Conservation (phyloP, 805 yeast species). For the Nakazawaea wickerhamii region DNA sequence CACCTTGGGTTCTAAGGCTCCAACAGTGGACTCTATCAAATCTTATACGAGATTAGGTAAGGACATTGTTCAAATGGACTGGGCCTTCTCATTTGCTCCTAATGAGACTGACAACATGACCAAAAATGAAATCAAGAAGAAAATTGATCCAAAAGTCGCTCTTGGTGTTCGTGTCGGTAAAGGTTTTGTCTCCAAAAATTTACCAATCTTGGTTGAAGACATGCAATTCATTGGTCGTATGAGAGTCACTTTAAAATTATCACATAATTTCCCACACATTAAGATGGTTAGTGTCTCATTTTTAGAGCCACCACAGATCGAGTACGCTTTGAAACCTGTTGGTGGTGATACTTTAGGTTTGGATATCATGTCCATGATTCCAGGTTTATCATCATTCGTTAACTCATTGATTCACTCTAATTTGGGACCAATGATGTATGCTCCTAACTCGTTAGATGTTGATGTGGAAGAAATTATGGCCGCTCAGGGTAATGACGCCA, state of each 20-base stretch:
- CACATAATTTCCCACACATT: conserved; percentile 72
- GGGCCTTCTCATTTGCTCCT: conserved; percentile 79
- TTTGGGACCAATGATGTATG: conserved; percentile 73
- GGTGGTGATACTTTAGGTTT: conserved; percentile 87
- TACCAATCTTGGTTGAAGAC: conserved; percentile 77
- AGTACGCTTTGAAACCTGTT: conserved; percentile 76
- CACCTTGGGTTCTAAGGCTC: conserved; percentile 77
- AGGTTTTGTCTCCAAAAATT: conserved; percentile 67
- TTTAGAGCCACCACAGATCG: conserved; percentile 74
- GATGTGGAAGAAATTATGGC: conserved; percentile 70
- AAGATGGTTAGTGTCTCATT: conserved; percentile 65
- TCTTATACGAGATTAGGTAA: conserved; percentile 67
- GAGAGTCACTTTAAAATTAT: conserved; percentile 56
- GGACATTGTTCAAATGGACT: conserved; percentile 73
- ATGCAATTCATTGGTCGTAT: conserved; percentile 71
- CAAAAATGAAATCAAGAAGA: conserved; percentile 60
- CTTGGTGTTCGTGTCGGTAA: conserved; percentile 79
- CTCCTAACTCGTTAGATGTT: conserved; percentile 74
- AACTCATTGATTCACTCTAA: conserved; percentile 63
- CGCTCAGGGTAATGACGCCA: conserved; percentile 57
- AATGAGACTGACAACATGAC: conserved; percentile 83
- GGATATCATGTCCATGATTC: conserved; percentile 79
- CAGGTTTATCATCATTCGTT: conserved; percentile 72
- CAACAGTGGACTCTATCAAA: conserved; percentile 64
- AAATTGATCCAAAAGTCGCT: conserved; percentile 75